Conservation (phyloP, 2,329 filamentous ascomycete species). For the Mollisiaceae sp. region DNA sequence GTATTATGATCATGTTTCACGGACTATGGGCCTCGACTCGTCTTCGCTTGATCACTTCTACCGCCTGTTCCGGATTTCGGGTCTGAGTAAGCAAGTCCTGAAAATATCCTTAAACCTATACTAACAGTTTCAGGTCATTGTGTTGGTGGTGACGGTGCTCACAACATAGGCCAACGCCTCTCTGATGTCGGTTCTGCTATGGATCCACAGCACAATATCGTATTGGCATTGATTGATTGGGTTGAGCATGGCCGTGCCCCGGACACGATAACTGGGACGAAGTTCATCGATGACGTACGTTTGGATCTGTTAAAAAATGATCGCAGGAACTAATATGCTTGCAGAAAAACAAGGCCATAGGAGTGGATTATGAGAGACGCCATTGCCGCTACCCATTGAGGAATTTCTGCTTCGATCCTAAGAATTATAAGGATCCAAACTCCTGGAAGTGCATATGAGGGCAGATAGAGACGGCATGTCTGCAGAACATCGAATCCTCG, state of each 20-base stretch:
- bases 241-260: slow-evolving; percentile 50
- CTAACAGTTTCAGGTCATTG: slow-evolving; percentile 56
- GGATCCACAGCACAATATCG: slow-evolving; percentile 50
- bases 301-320: not conserved
- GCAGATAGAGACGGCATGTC: not conserved
- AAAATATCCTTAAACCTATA: slow-evolving; percentile 49
- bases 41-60: slow-evolving; percentile 51
- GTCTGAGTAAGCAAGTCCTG: slow-evolving; percentile 50
- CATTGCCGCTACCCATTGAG: slow-evolving; percentile 37
- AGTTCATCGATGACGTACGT: slow-evolving; percentile 34
- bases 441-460: slow-evolving; percentile 31
- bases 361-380: slow-evolving; percentile 30
- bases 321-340: not conserved
- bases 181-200: slow-evolving; percentile 34
- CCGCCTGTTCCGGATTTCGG: slow-evolving; percentile 56
- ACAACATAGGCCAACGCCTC: slow-evolving; percentile 38
- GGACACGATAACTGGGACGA: slow-evolving; percentile 35
- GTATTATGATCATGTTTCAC: slow-evolving; percentile 48
- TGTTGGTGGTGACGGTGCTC: slow-evolving; percentile 52
- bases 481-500: not conserved
- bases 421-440: slow-evolving; percentile 19
- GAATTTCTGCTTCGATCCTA: slow-evolving; percentile 28
- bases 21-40: slow-evolving; percentile 46
- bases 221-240: slow-evolving; percentile 54
- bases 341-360: slow-evolving; percentile 24